phyloP scores from a whole-genome alignment of 345 rosid species.

The Linum trigynum region DNA sequence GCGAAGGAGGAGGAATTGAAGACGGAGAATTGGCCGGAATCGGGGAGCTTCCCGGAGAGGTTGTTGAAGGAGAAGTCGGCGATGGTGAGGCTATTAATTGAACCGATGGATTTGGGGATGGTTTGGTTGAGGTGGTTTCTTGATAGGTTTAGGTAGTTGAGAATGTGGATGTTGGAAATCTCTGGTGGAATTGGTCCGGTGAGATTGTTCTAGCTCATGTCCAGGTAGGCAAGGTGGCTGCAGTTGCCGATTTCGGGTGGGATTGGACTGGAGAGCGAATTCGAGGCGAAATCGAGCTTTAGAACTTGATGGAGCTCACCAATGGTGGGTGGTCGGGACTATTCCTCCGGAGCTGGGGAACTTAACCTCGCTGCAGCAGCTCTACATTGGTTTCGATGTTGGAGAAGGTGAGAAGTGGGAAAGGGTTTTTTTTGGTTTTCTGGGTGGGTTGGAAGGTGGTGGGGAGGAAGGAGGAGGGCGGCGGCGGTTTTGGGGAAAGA shows the following conservation, averaged over 20 bases:
- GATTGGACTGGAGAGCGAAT: constrained; percentile 28
- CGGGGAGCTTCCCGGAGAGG: constrained; percentile 68
- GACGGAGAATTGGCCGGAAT: constrained; percentile 60
- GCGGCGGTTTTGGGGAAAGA: no score
- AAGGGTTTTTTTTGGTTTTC: no score
- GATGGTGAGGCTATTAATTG: constrained; percentile 65
- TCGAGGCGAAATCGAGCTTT: constrained; percentile 20
- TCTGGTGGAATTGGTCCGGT: constrained; percentile 61
- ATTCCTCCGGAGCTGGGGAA: no score
- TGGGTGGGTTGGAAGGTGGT: no score
- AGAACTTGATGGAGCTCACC: constrained; percentile 21
- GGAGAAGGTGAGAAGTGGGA: no score
- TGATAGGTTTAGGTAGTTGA: constrained; percentile 73
- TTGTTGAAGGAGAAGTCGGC: constrained; percentile 87
- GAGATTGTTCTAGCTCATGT: constrained; percentile 65
- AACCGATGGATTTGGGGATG: constrained; percentile 55
- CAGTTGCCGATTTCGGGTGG: constrained; percentile 52
- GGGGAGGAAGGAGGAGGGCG: no score
- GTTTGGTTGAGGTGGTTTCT: constrained; percentile 56
- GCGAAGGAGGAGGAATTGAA: constrained; percentile 77
- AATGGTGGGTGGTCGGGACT: constrained; percentile 18
- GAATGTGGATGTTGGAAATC: constrained; percentile 39
- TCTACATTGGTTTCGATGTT: no score
- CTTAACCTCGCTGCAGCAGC: no score
- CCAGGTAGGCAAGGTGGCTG: constrained; percentile 27